Evolutionary conservation across 2,329 filamentous ascomycete genomes (phyloP).

Genomic region (Fusarium gaditjirri): DNA sequence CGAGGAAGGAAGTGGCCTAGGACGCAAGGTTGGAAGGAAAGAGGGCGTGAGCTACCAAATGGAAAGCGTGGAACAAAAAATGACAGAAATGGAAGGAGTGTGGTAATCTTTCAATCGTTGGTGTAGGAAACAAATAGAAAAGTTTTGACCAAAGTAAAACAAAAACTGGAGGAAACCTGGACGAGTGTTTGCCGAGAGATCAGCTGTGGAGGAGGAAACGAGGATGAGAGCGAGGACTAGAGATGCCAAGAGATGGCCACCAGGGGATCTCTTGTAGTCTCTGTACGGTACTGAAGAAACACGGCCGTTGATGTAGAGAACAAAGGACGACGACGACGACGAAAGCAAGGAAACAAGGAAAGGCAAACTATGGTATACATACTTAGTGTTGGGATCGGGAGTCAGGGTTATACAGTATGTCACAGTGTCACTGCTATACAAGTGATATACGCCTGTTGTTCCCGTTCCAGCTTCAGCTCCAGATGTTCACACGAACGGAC

Average conservation of each 20-base stretch:
- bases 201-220: constrained; percentile 12
- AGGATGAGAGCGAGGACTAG: constrained; percentile 7
- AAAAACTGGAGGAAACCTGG: constrained; percentile 1
- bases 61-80: constrained; percentile 15
- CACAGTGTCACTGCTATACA: constrained; percentile 32
- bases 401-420: constrained; percentile 28
- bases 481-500: not conserved
- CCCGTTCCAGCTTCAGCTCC: not conserved
- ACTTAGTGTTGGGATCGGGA: not conserved
- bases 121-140: not conserved
- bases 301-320: constrained; percentile 4
- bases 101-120: not conserved
- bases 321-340: not conserved
- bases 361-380: constrained; percentile 3
- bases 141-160: not conserved
- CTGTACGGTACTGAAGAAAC: constrained; percentile 5
- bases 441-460: constrained; percentile 3
- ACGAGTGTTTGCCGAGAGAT: constrained; percentile 14
- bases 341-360: not conserved
- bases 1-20: constrained; percentile 6
- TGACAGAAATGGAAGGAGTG: constrained; percentile 24
- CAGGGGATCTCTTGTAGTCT: constrained; percentile 32
- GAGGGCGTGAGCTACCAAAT: not conserved
- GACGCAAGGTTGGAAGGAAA: not conserved
- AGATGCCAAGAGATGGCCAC: constrained; percentile 37